phyloP scores from a whole-genome alignment of 176 grass and related monocot genomes.

The Bolboschoenus planiculmis region DNA sequence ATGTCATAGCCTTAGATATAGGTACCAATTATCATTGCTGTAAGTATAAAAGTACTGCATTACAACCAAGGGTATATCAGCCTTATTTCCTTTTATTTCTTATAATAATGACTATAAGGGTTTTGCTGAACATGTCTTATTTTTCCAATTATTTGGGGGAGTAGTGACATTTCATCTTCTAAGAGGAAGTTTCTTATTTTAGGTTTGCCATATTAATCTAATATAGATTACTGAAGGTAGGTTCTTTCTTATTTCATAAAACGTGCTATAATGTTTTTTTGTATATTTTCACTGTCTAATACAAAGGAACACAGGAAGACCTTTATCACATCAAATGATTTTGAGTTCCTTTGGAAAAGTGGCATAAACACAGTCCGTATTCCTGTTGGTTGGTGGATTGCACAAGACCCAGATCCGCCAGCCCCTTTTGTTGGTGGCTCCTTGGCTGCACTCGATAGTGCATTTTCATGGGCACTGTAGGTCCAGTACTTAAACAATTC shows the following conservation, averaged over 20 bases:
- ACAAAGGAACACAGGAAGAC: constrained; percentile 56
- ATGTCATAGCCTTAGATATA: background rate
- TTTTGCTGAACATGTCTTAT: background rate
- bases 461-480: constrained; percentile 90
- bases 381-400: constrained; percentile 96
- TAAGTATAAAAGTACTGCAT: background rate
- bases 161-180: background rate
- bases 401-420: constrained; percentile 73
- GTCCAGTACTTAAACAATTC: constrained; percentile 43
- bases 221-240: background rate
- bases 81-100: too few relatives aligned
- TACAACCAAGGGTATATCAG: too few relatives aligned
- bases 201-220: background rate
- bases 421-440: constrained; percentile 76
- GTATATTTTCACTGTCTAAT: constrained; percentile 24
- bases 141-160: background rate
- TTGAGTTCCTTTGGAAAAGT: constrained; percentile 45
- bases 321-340: constrained; percentile 68
- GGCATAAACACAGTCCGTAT: constrained; percentile 83
- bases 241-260: background rate
- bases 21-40: background rate
- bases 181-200: background rate
- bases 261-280: background rate
- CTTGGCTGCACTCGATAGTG: constrained; percentile 54
- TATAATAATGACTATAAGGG: too few relatives aligned